Evolutionary conservation across 495 filamentous ascomycete genomes (phyloP), one percentile per base, ranked within the genome.

Genomic region (Penicillium pulvis): DNA sequence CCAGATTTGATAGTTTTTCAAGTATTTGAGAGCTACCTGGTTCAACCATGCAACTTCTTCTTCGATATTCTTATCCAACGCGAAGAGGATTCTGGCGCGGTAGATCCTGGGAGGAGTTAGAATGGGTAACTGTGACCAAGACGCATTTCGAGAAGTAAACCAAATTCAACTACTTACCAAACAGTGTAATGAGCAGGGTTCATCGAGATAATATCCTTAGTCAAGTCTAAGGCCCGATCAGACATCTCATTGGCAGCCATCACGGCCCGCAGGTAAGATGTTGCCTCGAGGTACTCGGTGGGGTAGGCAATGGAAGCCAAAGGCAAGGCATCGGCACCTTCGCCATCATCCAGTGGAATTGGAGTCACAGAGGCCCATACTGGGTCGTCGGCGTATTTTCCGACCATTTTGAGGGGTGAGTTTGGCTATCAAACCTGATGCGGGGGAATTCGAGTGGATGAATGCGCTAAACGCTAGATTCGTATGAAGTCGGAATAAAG

Each of bases 1-100:
- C 82, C 94, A 98, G 68, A 98, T 98, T 71, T 98, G 94, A 75
- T 97, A 98, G 71, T 98, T 98, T 71, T 98, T 98, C 65, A 93
- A 83, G 66, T 96, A 86, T 26, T 83, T 82, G 44, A 96, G 75
- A 4, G 94, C 88, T 17, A 96, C 82, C 2, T 81, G 77, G 67
- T 97, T 96, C 23, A 98, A 73, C 91, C 92, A 98, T 42, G 80
- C 76, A 24, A 97, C 73, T 69, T 98, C 94, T 56, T 88, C 79
- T 0, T 68, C 67, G 51, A 97, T 81, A 58, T 88, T 80, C 49
- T 85, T 81, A 3, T 83, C 69, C 24, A 97, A 70, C 2, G 83
- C 81, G 59, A 88, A 83, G 28, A 98, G 66, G 36, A 84, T 88
- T 61, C 87, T 84, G 36, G 91, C 90, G 56, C 94, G 87, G 78